Conservation (phyloP, 345 rosid genomes). For the Brassica nigra region DNA sequence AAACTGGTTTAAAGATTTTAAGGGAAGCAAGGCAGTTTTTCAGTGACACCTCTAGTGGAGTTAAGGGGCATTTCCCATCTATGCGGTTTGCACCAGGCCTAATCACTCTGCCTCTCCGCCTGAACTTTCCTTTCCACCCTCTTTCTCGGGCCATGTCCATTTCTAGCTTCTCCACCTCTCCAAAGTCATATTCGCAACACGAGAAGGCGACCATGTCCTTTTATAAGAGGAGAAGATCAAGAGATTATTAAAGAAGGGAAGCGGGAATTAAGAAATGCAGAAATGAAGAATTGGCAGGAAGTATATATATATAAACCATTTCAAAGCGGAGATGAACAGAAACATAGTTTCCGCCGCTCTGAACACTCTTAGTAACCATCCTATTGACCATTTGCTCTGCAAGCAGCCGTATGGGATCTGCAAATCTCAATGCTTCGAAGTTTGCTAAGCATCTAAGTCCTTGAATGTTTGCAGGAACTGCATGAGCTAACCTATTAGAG, state of each 20-base stretch:
- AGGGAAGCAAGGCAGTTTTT: neutral
- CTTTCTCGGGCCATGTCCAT: conserved; percentile 94
- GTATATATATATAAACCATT: conserved; percentile 48
- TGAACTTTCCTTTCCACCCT: conserved; percentile 97
- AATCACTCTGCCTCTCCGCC: conserved; percentile 84
- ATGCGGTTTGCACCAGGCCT: conserved; percentile 88
- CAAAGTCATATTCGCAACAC: conserved; percentile 96
- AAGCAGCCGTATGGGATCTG: conserved; percentile 78
- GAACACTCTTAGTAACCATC: conserved; percentile 69
- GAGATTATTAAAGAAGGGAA: neutral
- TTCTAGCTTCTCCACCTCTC: conserved; percentile 81
- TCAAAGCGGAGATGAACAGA: conserved; percentile 99
- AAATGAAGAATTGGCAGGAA: conserved; percentile 20
- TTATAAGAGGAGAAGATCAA: conserved; percentile 14
- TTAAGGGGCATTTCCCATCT: conserved; percentile 95
- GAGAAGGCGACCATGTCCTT: conserved; percentile 99
- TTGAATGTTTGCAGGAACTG: conserved; percentile 76
- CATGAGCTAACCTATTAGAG: conserved; percentile 91
- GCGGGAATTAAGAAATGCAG: neutral
- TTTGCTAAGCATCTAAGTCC: conserved; percentile 88
- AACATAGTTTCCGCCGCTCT: conserved; percentile 73
- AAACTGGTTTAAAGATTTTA: conserved; percentile 3
- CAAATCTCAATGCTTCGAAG: conserved; percentile 80
- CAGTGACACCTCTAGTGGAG: conserved; percentile 78
- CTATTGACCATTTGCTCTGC: conserved; percentile 93